Evolutionary conservation across 2,329 filamentous ascomycete species (phyloP), one percentile per base, ranked within the genome.

Genomic region (Fusarium mexicanum): DNA sequence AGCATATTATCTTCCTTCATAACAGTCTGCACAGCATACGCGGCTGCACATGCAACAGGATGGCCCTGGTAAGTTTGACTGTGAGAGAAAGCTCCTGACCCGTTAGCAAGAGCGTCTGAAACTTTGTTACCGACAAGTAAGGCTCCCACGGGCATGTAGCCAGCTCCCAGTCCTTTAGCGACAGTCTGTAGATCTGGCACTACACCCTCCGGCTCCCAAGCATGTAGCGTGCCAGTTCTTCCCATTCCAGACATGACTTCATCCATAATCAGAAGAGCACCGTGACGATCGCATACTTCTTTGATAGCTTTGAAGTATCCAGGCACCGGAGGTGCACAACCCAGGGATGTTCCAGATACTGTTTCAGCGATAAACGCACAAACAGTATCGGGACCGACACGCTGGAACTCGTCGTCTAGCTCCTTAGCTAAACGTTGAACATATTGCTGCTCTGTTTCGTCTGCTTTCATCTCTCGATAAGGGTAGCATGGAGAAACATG

Each of bases 231-330:
- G 1, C 90, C 91, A 0, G 85, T 87, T 6, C 91, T 86, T 3
- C 91, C 91, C 81, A 89, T 89, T 14, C 91, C 91, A 48, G 88
- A 91, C 92, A 95, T 94, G 70, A 95, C 87, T 79, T 90, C 87
- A 64, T 90, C 88, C 5, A 89, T 71, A 24, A 89, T 84, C 5
- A 91, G 81, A 8, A 91, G 83, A 1, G 87, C 86, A 1, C 87
- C 88, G 66, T 91, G 81, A 31, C 85, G 85, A 26, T 87, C 84
- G 74, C 90, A 92, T 0, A 92, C 83, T 2, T 80, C 77, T 47
- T 85, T 83, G 60, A 90, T 83, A 20, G 86, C 87, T 26, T 84
- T 78, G 71, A 90, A 86, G 61, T 92, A 92, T 0, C 88, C 89
- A 3, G 72, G 44, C 0, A 72, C 71, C 0, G 76, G 60, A 0